Evolutionary conservation across 176 grass and related monocot species (phyloP), one percentile per base, ranked within the genome.

Genomic region (Microstegium vimineum): DNA sequence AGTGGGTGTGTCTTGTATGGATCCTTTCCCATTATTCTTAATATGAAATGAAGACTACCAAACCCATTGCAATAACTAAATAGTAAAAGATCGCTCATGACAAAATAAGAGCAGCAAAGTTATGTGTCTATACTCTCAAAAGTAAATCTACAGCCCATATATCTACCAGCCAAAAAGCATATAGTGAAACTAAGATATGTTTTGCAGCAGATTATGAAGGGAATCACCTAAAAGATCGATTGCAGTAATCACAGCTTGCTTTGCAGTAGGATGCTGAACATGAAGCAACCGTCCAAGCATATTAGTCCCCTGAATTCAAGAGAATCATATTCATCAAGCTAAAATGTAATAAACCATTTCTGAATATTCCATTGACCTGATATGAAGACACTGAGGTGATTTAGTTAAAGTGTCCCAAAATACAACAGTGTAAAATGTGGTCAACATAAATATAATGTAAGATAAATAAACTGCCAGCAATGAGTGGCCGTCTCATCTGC

Each of bases 211-310:
- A 34, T 75, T 76, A 35, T 70, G n/a, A 34, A 77, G 46, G 33
- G 59, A 84, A 91, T 74, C 71, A 97, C 92, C 95, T 94, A 97
- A 84, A 79, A 98, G 88, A 74, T 98, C 95, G 66, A 98, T 98
- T 65, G 95, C 95, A 78, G 95, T 94, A 85, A 98, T 98, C 71
- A 98, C 90, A 91, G 95, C 95, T 87, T 98, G 90, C 83, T 98
- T 98, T 87, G 95, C 95, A 82, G 92, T 98, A 77, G 92, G 90
- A 89, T 98, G 88, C 76, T 98, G 92, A 77, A 98, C 92, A 93
- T 93, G 86, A 80, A 98, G 92, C 12, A 98, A 75, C 83, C 92
- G 90, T 84, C 90, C 92, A 90, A 98, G 92, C 95, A 98, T 98
- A 78, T 98, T 87, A 38, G 90, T 91, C n/a, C 95, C 95, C 95